phyloP scores from a whole-genome alignment of 352 stramenopile genomes.

The Phytophthora boehmeriae region DNA sequence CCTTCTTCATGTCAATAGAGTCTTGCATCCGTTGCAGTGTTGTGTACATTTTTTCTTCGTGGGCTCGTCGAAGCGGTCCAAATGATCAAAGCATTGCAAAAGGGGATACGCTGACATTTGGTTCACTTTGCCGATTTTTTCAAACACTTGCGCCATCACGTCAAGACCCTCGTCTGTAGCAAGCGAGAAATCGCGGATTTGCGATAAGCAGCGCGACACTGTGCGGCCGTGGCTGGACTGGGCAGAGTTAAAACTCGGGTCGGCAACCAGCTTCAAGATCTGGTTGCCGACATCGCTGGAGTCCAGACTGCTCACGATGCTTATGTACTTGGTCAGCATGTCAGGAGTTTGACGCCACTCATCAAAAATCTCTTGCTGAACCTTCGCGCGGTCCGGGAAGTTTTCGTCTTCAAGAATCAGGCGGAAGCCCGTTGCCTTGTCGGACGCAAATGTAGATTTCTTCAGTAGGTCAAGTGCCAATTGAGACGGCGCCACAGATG shows the following conservation, averaged over 20 bases:
- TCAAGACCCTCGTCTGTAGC: constrained; percentile 79
- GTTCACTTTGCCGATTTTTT: constrained; percentile 85
- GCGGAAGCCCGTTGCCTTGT: constrained; percentile 68
- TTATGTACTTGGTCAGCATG: constrained; percentile 85
- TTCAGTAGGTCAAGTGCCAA: constrained; percentile 67
- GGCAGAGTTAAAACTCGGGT: constrained; percentile 76
- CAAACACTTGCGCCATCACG: constrained; percentile 73
- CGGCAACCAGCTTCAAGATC: constrained; percentile 65
- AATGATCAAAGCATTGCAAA: constrained; percentile 80
- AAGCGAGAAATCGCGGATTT: constrained; percentile 80
- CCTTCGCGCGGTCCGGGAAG: constrained; percentile 60
- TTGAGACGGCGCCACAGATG: constrained; percentile 48
- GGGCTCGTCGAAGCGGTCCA: constrained; percentile 69
- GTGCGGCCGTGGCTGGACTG: constrained; percentile 79
- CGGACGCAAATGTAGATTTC: constrained; percentile 73
- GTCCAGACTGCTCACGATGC: constrained; percentile 69
- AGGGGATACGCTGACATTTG: constrained; percentile 86
- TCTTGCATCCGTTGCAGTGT: constrained; percentile 75
- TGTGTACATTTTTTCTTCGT: constrained; percentile 60
- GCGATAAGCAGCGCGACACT: constrained; percentile 65
- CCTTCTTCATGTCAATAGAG: constrained; percentile 80
- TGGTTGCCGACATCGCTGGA: constrained; percentile 73
- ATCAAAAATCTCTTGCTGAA: constrained; percentile 74
- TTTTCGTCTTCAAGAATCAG: constrained; percentile 67
- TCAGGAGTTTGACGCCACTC: constrained; percentile 78